Conservation (phyloP, 2,329 filamentous ascomycete genomes). For the Colletotrichum musae region DNA sequence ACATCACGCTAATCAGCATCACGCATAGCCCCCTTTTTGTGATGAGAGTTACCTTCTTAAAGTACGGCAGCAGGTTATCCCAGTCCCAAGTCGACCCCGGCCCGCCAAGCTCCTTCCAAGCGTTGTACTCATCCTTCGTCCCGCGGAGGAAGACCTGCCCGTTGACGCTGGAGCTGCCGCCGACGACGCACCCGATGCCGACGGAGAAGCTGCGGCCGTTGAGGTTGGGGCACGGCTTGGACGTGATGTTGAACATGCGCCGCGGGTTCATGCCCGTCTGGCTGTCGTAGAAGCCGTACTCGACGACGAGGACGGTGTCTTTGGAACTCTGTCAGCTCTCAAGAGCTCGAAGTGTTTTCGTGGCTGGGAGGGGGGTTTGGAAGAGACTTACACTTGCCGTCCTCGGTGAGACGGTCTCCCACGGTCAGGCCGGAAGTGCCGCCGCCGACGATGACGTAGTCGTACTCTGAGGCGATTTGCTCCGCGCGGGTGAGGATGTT, state of each 20-base stretch:
- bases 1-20: background rate
- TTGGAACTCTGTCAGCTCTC: slow-evolving; percentile 43
- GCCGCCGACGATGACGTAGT: slow-evolving; percentile 57
- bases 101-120: slow-evolving; percentile 61
- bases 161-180: slow-evolving; percentile 58
- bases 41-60: slow-evolving; percentile 55
- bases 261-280: slow-evolving; percentile 43
- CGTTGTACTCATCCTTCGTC: slow-evolving; percentile 56
- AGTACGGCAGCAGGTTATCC: slow-evolving; percentile 57
- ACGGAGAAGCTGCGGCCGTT: slow-evolving; percentile 46
- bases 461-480: slow-evolving; percentile 40
- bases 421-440: slow-evolving; percentile 60
- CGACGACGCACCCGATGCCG: slow-evolving; percentile 51
- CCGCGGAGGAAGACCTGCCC: slow-evolving; percentile 55
- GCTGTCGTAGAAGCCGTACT: slow-evolving; percentile 41
- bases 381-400: slow-evolving; percentile 47
- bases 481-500: slow-evolving; percentile 32
- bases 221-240: slow-evolving; percentile 48
- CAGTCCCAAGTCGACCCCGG: slow-evolving; percentile 59
- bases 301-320: slow-evolving; percentile 41
- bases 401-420: slow-evolving; percentile 55
- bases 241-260: slow-evolving; percentile 49
- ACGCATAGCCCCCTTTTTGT: accelerated
- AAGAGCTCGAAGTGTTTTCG: no score
- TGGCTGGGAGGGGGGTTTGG: no score